Percentiles rank a stretch among this genome's conserved stretches.
phyloP scores from a whole-genome alignment of 805 yeast species.

The Cyberlindnera americana region DNA sequence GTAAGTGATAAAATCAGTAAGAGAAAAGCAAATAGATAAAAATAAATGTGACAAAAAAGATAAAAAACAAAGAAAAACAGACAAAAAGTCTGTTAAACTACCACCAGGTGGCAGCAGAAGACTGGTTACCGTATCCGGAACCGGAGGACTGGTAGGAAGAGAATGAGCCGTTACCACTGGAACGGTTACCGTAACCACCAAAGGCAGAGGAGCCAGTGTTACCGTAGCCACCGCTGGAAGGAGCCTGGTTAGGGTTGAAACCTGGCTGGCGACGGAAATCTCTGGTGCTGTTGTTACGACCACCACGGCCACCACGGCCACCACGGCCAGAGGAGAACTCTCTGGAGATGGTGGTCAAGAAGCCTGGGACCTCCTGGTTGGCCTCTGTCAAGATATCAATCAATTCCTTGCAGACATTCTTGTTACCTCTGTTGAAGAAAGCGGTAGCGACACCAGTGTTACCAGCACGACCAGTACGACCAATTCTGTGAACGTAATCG shows the following conservation, averaged over 20 bases:
- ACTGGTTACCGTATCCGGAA: conserved; percentile 7
- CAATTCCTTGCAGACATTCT: conserved; percentile 82
- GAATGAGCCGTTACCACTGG: conserved; percentile 18
- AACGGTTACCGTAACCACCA: neutral
- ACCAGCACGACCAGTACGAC: conserved; percentile 99
- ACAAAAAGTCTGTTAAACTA: neutral
- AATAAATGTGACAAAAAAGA: neutral
- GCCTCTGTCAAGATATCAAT: conserved; percentile 88
- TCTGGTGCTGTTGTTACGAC: conserved; percentile 39
- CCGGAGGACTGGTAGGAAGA: conserved; percentile 17
- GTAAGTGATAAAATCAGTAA: conserved; percentile 7
- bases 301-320: conserved; percentile 47
- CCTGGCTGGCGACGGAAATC: conserved; percentile 45
- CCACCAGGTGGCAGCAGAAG: conserved; percentile 8
- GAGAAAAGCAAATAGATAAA: conserved; percentile 4
- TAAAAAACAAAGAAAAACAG: neutral
- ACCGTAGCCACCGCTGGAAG: neutral
- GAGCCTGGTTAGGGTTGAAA: conserved; percentile 20
- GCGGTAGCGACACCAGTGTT: conserved; percentile 98
- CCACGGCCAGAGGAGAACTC: conserved; percentile 64
- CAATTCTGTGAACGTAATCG: conserved; percentile 98
- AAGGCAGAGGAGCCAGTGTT: conserved; percentile 14
- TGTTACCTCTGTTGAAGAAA: conserved; percentile 94
- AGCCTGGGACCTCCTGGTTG: conserved; percentile 94
- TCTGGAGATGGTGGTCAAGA: conserved; percentile 75